Evolutionary conservation across 805 yeast species (phyloP), one percentile per base, ranked within the genome.

Genomic region (Maudiozyma turicensis): DNA sequence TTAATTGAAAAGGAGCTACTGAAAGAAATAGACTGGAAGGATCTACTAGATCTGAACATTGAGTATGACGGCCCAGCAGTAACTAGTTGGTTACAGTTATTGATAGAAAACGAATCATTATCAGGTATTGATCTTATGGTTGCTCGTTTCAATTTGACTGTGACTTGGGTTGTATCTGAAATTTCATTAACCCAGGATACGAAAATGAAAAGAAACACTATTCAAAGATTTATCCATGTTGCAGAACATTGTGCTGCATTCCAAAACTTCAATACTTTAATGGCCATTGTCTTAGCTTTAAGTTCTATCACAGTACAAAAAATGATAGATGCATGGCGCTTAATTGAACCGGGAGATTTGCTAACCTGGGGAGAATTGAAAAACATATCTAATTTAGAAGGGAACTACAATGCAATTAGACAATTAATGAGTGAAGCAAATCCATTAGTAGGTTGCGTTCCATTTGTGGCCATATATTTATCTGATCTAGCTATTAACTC

Each of bases 161-260:
- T 86, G 6, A 87, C 86, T 58, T 91, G 98, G 98, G 81, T 90
- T 40, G 80, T 86, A 34, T 86, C 96, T 0, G 96, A 91, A 68
- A 78, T 93, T 48, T 65, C 88, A 13, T 69, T 91, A 52, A 87
- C 96, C 8, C 73, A 72, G 49, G 70, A 74, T 41, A 71, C 77
- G 29, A 72, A 70, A 3, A 77, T 86, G 55, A 73, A 91, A 54
- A 78, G 81, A 41, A 73, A 78, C 49, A 75, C 90, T 1, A 77
- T 90, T n/a, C 81, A 88, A n/a, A 73, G 91, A 55, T 88, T 86
- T 58, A 87, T 91, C 50, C 95, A 87, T 57, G 70, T 91, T 48
- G 97, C 96, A 0, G 81, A 82, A 49, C 78, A 81, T 55, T 83
- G 96, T 63, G 73, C 74, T 43, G 67, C 68, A 10, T 61, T 84